These are phyloP conservation scores for Vitis hybrid DNA, from an alignment of 177 flowering plant genomes.

Conservation along the genomic window DNA sequence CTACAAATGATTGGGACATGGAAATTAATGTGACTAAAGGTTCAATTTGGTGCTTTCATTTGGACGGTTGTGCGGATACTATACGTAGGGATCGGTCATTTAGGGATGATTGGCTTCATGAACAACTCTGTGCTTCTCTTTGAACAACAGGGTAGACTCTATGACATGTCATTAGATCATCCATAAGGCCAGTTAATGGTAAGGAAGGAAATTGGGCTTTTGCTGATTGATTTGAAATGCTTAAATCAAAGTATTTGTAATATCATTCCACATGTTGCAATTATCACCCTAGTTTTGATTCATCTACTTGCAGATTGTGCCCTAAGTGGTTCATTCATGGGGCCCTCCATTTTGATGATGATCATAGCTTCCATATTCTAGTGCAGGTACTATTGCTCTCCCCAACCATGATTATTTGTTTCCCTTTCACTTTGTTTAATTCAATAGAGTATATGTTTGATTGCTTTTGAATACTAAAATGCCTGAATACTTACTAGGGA, in stretches of 20 bases:
- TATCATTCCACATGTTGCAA: conserved; percentile 7
- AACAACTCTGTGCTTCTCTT: conserved; percentile 1
- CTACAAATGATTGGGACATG: conserved; percentile 12
- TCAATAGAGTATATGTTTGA: not conserved
- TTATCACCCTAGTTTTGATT: conserved; percentile 11
- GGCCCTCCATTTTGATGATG: conserved; percentile 32
- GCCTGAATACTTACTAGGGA: conserved; percentile 54
- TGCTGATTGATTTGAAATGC: conserved; percentile 7
- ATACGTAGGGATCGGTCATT: not conserved
- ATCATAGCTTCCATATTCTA: conserved; percentile 21
- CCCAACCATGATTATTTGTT: not conserved
- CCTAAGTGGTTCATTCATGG: conserved; percentile 36
- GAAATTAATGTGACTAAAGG: not conserved
- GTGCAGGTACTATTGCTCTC: conserved; percentile 27
- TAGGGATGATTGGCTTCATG: conserved; percentile 19
- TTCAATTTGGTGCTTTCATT: conserved; percentile 3
- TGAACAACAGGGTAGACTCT: conserved; percentile 7
- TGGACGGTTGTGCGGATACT: conserved; percentile 2
- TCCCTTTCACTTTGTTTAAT: not conserved
- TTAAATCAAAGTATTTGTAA: not conserved
- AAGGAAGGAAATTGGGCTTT: conserved; percentile 3
- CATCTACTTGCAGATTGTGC: conserved; percentile 29
- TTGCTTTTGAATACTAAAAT: not conserved
- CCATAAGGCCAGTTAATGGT: not conserved
- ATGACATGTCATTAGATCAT: conserved; percentile 1